A percentile compares a stretch with the other conserved stretches of the same genome.
These are phyloP conservation scores for Saxispiralis lemnorum DNA, from an alignment of 495 filamentous ascomycete species.

Conservation along the genomic window DNA sequence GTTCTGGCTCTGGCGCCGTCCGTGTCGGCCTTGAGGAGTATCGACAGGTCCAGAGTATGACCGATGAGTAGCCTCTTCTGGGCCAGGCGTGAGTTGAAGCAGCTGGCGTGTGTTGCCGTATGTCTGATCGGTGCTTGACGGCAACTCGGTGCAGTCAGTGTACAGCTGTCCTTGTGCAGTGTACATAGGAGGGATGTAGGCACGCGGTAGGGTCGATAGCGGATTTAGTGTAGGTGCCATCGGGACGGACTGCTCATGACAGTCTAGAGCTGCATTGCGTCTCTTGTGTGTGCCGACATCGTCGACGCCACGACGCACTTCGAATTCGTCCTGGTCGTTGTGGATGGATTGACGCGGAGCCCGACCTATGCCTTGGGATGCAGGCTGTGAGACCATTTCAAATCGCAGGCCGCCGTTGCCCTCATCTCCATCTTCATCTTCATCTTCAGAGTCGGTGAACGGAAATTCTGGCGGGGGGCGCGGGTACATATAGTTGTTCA, in stretches of 20 bases:
- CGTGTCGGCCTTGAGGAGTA: no score
- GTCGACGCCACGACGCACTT: background rate
- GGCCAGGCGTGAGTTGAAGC: slow-evolving; percentile 3
- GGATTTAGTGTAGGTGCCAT: background rate
- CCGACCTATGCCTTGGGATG: background rate
- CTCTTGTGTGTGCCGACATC: background rate
- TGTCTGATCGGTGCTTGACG: slow-evolving; percentile 10
- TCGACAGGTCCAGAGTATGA: no score
- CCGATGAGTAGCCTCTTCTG: background rate
- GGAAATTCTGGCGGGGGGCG: background rate
- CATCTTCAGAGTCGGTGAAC: no score
- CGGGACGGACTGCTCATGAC: background rate
- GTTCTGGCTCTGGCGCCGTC: no score
- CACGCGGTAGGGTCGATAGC: background rate
- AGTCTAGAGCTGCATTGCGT: background rate
- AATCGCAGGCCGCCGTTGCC: no score
- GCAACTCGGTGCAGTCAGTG: background rate
- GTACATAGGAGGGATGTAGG: background rate
- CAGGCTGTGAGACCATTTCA: background rate
- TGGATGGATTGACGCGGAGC: background rate
- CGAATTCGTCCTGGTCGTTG: background rate
- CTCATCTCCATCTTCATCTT: background rate
- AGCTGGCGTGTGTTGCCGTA: slow-evolving; percentile 10
- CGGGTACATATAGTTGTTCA: slow-evolving; percentile 5
- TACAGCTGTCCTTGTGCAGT: background rate